phyloP scores from a whole-genome alignment of 306 rosid species.

The Hylodesmum podocarpum region DNA sequence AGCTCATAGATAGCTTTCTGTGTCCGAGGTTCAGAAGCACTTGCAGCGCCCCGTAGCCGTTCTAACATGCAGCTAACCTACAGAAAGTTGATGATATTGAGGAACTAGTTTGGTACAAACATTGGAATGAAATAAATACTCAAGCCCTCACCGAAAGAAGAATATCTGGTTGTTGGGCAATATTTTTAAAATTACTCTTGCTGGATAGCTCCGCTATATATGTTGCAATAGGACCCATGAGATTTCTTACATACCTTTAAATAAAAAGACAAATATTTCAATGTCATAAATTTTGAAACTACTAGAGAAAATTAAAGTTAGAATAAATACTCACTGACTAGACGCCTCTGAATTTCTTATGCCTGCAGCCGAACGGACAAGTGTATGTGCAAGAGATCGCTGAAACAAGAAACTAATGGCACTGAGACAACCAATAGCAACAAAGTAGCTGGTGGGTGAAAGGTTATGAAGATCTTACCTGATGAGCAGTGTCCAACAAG shows the following conservation, averaged over 20 bases:
- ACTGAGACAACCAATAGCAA: slow-evolving; percentile 26
- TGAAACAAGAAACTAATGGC: slow-evolving; percentile 35
- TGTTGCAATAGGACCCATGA: slow-evolving; percentile 71
- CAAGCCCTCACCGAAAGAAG: slow-evolving; percentile 60
- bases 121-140: slow-evolving; percentile 10
- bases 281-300: slow-evolving; percentile 13
- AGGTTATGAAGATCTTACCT: slow-evolving; percentile 51
- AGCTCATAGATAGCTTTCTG: slow-evolving; percentile 86
- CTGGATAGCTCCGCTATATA: slow-evolving; percentile 70
- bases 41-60: slow-evolving; percentile 91
- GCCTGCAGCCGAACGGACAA: slow-evolving; percentile 87
- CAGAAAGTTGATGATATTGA: slow-evolving; percentile 34
- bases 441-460: slow-evolving; percentile 6
- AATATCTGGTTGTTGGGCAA: slow-evolving; percentile 88
- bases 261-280: slow-evolving; percentile 10
- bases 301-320: not conserved
- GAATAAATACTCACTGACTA: slow-evolving; percentile 66
- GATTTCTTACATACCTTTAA: slow-evolving; percentile 71
- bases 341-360: slow-evolving; percentile 64
- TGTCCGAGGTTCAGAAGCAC: slow-evolving; percentile 89
- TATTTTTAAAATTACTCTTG: slow-evolving; percentile 64
- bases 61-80: slow-evolving; percentile 95
- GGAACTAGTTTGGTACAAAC: slow-evolving; percentile 21
- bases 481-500: slow-evolving; percentile 67
- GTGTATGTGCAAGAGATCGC: slow-evolving; percentile 94